phyloP scores from a whole-genome alignment of 169 alveolate species.

The Babesia caballi region DNA sequence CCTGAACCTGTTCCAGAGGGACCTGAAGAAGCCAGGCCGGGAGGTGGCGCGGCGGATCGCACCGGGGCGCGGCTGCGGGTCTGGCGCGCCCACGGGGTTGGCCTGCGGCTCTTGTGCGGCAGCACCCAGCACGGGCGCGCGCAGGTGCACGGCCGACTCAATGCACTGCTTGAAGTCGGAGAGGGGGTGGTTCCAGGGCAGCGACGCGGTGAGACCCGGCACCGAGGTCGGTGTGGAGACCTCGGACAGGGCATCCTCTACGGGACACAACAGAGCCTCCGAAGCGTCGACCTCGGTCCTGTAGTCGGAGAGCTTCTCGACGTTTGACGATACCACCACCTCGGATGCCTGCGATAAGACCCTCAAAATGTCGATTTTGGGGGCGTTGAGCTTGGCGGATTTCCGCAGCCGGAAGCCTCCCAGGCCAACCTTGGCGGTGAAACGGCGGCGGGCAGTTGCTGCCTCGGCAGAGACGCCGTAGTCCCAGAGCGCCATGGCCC shows the following conservation, averaged over 20 bases:
- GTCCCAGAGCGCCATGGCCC: not conserved
- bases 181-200: slow-evolving; percentile 1
- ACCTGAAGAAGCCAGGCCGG: not conserved
- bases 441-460: too few relatives aligned
- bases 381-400: not conserved
- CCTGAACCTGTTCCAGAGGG: not conserved
- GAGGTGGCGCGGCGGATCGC: not conserved
- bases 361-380: not conserved
- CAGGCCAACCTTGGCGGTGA: not conserved
- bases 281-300: not conserved
- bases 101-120: not conserved
- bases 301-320: not conserved
- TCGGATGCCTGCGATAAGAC: slow-evolving; percentile 10
- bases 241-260: not conserved
- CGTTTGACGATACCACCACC: not conserved
- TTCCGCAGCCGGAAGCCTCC: not conserved
- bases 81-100: too few relatives aligned
- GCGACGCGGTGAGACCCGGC: not conserved
- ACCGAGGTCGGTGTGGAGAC: not conserved
- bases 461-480: too few relatives aligned
- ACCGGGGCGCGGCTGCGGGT: not conserved
- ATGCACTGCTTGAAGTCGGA: slow-evolving; percentile 21
- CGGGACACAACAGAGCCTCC: too few relatives aligned
- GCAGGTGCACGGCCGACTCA: not conserved
- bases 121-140: not conserved